Percentiles rank a stretch among this genome's conserved stretches.
These are phyloP conservation scores for Talaromyces islandicus DNA, from an alignment of 2,329 filamentous ascomycete species.

Conservation along the genomic window DNA sequence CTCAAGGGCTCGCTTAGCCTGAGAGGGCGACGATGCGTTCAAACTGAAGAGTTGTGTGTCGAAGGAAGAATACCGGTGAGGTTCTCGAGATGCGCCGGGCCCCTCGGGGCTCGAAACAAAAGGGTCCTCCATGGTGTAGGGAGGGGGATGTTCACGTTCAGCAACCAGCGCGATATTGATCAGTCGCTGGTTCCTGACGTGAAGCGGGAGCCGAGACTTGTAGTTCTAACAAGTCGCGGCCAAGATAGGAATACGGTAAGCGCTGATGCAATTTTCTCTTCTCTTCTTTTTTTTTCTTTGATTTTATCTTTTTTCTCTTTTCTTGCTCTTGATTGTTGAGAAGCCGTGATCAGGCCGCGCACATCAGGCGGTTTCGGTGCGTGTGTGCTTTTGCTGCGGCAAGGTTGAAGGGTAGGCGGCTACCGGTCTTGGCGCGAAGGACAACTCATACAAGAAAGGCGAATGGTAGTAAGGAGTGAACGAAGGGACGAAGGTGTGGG, in stretches of 20 bases:
- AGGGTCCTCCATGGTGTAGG: constrained; percentile 46
- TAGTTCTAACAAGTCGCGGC: not conserved
- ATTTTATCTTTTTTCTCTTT: not conserved
- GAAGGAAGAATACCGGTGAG: constrained; percentile 74
- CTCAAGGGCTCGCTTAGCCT: constrained; percentile 82
- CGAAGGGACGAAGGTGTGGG: not conserved
- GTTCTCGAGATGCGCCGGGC: constrained; percentile 33
- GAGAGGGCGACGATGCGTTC: constrained; percentile 74
- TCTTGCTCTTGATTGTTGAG: not conserved
- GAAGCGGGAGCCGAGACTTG: not conserved
- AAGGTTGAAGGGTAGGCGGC: not conserved
- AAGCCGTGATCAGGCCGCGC: not conserved
- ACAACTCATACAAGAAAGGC: not conserved
- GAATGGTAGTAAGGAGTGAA: not conserved
- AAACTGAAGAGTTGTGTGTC: constrained; percentile 74
- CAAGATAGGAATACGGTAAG: not conserved
- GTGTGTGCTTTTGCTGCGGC: not conserved
- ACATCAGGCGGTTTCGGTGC: not conserved
- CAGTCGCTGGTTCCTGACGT: constrained; percentile 11
- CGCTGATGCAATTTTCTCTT: not conserved
- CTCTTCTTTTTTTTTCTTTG: not conserved
- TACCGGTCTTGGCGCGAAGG: not conserved
- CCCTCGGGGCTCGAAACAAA: constrained; percentile 49
- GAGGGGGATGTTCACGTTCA: constrained; percentile 15
- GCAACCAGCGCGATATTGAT: constrained; percentile 8